Conservation (phyloP, 257 asterid genomes). For the Penstemon davidsonii region DNA sequence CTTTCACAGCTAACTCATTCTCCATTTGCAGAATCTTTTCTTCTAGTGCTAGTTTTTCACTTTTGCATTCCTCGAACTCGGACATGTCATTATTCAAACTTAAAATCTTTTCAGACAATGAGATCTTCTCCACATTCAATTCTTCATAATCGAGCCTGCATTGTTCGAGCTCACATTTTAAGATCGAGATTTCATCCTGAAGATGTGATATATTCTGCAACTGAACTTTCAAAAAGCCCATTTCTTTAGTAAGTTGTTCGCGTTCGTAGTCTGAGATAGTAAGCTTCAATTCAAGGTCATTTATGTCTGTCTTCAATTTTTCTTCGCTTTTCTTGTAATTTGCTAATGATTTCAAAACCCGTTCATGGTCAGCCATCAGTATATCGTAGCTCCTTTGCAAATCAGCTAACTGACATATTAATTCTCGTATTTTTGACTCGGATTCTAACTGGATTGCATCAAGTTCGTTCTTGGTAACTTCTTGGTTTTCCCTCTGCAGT, state of each 20-base stretch:
- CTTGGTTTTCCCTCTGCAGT: slow-evolving; percentile 43
- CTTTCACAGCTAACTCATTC: slow-evolving; percentile 47
- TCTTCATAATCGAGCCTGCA: slow-evolving; percentile 46
- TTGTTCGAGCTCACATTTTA: slow-evolving; percentile 46
- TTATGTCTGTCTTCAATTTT: slow-evolving; percentile 54
- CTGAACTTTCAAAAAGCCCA: slow-evolving; percentile 46
- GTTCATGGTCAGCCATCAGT: slow-evolving; percentile 53
- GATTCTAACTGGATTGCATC: slow-evolving; percentile 32
- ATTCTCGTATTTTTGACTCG: slow-evolving; percentile 40
- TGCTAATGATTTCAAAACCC: slow-evolving; percentile 41
- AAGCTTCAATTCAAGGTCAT: slow-evolving; percentile 71
- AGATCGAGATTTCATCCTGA: slow-evolving; percentile 48
- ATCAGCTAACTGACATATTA: slow-evolving; percentile 44
- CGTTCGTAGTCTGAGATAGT: slow-evolving; percentile 69
- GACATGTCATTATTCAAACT: slow-evolving; percentile 37
- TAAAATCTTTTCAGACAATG: slow-evolving; percentile 38
- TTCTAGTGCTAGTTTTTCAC: slow-evolving; percentile 41
- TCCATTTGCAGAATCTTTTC: slow-evolving; percentile 58
- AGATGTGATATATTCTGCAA: slow-evolving; percentile 52
- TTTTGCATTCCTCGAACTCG: slow-evolving; percentile 64
- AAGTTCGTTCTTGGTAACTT: slow-evolving; percentile 41
- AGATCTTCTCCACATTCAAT: slow-evolving; percentile 55
- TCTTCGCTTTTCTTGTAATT: slow-evolving; percentile 61
- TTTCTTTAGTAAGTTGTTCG: slow-evolving; percentile 59
- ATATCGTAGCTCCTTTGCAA: slow-evolving; percentile 36